phyloP scores from a whole-genome alignment of 2,329 filamentous ascomycete genomes.

The Aspergillus fumigatiaffinis region DNA sequence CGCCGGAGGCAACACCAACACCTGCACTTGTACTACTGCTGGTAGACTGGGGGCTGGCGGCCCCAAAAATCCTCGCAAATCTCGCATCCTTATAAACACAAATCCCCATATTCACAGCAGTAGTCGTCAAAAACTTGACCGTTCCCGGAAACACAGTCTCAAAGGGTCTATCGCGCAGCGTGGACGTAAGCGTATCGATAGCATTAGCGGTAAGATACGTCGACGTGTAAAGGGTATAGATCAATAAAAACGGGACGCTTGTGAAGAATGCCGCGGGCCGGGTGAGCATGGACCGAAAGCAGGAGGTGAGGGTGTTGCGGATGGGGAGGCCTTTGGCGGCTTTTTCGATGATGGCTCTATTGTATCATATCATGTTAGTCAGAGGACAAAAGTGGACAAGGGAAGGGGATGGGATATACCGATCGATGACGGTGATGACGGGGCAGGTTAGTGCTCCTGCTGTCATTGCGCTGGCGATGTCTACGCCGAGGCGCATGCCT shows the following conservation, averaged over 20 bases:
- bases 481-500: conserved; percentile 61
- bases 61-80: conserved; percentile 77
- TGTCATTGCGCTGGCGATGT: conserved; percentile 64
- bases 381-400: no score
- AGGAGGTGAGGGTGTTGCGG: conserved; percentile 36
- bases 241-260: conserved; percentile 47
- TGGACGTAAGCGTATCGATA: conserved; percentile 76
- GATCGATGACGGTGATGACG: conserved; percentile 81
- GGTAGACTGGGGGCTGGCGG: conserved; percentile 44
- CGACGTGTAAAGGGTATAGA: conserved; percentile 68
- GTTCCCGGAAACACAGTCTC: conserved; percentile 65
- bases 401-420: conserved; percentile 45
- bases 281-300: conserved; percentile 37
- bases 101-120: conserved; percentile 75
- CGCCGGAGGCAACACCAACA: conserved; percentile 10
- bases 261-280: conserved; percentile 42
- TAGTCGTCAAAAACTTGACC: conserved; percentile 76
- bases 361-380: neutral
- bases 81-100: conserved; percentile 87
- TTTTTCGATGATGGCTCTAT: conserved; percentile 49
- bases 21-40: neutral
- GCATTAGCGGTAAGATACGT: conserved; percentile 88
- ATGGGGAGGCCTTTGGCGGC: conserved; percentile 44
- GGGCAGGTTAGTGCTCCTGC: conserved; percentile 77
- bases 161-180: conserved; percentile 55